Conservation (phyloP, 345 rosid genomes). For the Boechera retrofracta region DNA sequence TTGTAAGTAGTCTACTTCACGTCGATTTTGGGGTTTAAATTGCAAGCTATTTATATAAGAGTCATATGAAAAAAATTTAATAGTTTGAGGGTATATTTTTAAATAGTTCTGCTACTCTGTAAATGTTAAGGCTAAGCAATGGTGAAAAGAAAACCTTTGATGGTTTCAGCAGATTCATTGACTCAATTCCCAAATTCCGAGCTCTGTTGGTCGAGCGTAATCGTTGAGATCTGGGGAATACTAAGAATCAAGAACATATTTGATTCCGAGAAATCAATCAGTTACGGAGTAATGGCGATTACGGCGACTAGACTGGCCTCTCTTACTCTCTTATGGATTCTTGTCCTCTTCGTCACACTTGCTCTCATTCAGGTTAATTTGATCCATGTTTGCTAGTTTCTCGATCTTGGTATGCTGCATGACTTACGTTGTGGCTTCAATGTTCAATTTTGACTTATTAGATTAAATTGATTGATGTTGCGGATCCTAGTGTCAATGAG, state of each 20-base stretch:
- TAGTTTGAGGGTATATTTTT: neutral
- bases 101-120: neutral
- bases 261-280: neutral
- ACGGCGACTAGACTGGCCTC: constrained; percentile 56
- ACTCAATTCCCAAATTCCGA: constrained; percentile 20
- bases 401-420: constrained; percentile 5
- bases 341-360: constrained; percentile 67
- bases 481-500: constrained; percentile 49
- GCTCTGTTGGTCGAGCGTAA: neutral
- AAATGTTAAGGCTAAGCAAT: neutral
- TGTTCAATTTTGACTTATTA: constrained; percentile 32
- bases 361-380: constrained; percentile 70
- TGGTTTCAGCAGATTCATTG: constrained; percentile 5
- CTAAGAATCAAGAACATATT: neutral
- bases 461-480: constrained; percentile 63
- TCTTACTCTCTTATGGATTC: constrained; percentile 57
- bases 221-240: constrained; percentile 21
- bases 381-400: neutral
- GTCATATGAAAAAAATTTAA: neutral
- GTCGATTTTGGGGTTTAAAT: neutral
- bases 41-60: neutral
- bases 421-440: neutral
- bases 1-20: neutral
- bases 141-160: neutral
- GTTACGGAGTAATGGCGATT: constrained; percentile 54